Conservation (phyloP, 768 basidiomycete genomes). For the Boletus reticuloceps region DNA sequence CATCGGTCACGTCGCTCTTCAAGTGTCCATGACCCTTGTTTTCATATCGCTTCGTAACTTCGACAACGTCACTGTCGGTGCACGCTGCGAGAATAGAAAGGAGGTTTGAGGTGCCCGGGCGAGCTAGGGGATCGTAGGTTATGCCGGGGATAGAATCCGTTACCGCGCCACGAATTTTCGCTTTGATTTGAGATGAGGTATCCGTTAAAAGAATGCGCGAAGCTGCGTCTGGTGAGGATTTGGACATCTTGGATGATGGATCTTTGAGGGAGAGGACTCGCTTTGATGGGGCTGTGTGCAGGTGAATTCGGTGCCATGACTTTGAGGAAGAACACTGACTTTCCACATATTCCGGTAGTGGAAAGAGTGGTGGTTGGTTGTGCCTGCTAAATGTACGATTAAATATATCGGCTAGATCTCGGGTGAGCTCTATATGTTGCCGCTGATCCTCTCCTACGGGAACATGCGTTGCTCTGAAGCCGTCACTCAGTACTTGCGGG, state of each 20-base stretch:
- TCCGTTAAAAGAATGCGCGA: conserved; percentile 91
- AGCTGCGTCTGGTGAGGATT: conserved; percentile 73
- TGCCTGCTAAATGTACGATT: conserved; percentile 59
- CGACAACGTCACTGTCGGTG: conserved; percentile 41
- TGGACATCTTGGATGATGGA: conserved; percentile 91
- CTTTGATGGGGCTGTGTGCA: conserved; percentile 27
- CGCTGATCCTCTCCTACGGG: conserved; percentile 97
- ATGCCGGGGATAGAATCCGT: conserved; percentile 80
- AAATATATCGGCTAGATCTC: conserved; percentile 81
- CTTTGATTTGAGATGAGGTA: conserved; percentile 50
- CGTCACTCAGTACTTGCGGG: background rate
- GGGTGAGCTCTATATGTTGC: conserved; percentile 88
- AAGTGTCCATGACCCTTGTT: conserved; percentile 61
- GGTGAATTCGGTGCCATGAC: no score
- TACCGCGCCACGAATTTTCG: conserved; percentile 77
- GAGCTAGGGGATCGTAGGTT: conserved; percentile 74
- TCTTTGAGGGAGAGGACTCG: conserved; percentile 86
- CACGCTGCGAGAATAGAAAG: conserved; percentile 70
- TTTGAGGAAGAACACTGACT: no score
- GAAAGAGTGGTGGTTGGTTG: conserved; percentile 42
- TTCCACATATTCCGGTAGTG: no score
- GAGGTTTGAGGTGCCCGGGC: conserved; percentile 59
- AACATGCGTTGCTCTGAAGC: conserved; percentile 77
- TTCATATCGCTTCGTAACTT: conserved; percentile 50
- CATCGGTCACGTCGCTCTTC: conserved; percentile 74